Conservation (phyloP, 495 filamentous ascomycete species). For the Corynascus novoguineensis region DNA sequence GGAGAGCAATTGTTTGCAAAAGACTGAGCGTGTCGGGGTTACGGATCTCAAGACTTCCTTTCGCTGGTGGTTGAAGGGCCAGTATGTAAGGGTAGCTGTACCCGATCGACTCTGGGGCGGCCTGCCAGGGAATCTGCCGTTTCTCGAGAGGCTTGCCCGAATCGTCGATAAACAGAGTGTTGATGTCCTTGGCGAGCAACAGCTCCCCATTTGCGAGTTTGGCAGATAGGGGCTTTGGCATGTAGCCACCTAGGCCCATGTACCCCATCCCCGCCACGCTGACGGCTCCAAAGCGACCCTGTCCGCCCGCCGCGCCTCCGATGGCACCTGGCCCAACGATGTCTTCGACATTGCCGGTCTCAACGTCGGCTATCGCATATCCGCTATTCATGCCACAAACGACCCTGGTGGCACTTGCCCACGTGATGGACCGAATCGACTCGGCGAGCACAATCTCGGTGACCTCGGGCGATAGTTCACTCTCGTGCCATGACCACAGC, state of each 20-base stretch:
- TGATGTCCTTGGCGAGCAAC: slow-evolving; percentile 89
- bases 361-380: slow-evolving; percentile 85
- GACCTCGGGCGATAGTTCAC: slow-evolving; percentile 70
- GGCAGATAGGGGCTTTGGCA: slow-evolving; percentile 82
- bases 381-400: slow-evolving; percentile 83
- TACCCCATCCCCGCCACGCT: slow-evolving; percentile 80
- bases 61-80: slow-evolving; percentile 73
- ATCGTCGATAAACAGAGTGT: slow-evolving; percentile 83
- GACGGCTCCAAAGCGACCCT: slow-evolving; percentile 58
- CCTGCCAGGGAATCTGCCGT: slow-evolving; percentile 83
- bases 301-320: slow-evolving; percentile 57
- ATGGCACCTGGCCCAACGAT: slow-evolving; percentile 74
- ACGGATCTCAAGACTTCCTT: slow-evolving; percentile 81
- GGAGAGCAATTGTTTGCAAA: slow-evolving; percentile 76
- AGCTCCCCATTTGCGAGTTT: slow-evolving; percentile 76
- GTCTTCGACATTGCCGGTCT: slow-evolving; percentile 61
- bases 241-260: slow-evolving; percentile 85
- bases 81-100: slow-evolving; percentile 96
- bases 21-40: slow-evolving; percentile 88
- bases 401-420: slow-evolving; percentile 78
- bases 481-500: slow-evolving; percentile 93
- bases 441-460: slow-evolving; percentile 74
- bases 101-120: slow-evolving; percentile 81
- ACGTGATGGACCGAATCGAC: slow-evolving; percentile 75
- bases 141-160: slow-evolving; percentile 77